A percentile compares a stretch with the other conserved stretches of the same genome.
Evolutionary conservation across 192 early-diverging fungal species (phyloP).

Genomic region (Mortierella alpina): DNA sequence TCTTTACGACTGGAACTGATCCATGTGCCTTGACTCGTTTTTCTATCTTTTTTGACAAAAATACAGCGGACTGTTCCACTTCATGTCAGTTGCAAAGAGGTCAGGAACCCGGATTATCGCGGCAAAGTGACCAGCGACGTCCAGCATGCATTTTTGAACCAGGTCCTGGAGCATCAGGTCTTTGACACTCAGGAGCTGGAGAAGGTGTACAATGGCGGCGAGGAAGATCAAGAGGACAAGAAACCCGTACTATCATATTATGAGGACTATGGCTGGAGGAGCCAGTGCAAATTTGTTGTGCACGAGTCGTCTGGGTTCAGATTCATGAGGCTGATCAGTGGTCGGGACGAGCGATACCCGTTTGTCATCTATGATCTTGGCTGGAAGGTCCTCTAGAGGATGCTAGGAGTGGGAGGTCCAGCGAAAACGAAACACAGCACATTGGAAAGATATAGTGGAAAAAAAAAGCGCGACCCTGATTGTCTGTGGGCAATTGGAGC

Average conservation of each 20-base stretch:
- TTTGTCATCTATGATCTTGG: slow-evolving; percentile 51
- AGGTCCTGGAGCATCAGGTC: slow-evolving; percentile 11
- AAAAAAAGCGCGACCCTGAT: not conserved
- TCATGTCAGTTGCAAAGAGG: slow-evolving; percentile 29
- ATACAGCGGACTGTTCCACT: slow-evolving; percentile 10
- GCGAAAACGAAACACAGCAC: not conserved
- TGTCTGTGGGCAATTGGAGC: not conserved
- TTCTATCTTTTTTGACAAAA: slow-evolving; percentile 11
- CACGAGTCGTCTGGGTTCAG: slow-evolving; percentile 33
- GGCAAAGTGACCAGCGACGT: slow-evolving; percentile 17
- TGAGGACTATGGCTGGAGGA: slow-evolving; percentile 48
- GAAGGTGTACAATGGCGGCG: slow-evolving; percentile 13
- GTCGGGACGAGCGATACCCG: slow-evolving; percentile 35
- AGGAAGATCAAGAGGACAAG: slow-evolving; percentile 14
- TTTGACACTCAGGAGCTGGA: slow-evolving; percentile 27
- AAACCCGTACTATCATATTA: slow-evolving; percentile 17
- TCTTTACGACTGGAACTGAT: not conserved
- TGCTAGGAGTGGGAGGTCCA: too few species aligned
- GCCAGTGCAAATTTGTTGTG: slow-evolving; percentile 45
- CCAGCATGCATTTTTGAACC: slow-evolving; percentile 36
- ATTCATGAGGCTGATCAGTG: slow-evolving; percentile 51
- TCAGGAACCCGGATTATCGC: slow-evolving; percentile 31
- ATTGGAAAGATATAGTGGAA: not conserved
- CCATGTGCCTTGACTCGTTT: not conserved
- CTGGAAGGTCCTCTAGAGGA: slow-evolving; percentile 41